Evolutionary conservation across 441 rosid species (phyloP), one percentile per base, ranked within the genome.

Genomic region (Capsella rubella): DNA sequence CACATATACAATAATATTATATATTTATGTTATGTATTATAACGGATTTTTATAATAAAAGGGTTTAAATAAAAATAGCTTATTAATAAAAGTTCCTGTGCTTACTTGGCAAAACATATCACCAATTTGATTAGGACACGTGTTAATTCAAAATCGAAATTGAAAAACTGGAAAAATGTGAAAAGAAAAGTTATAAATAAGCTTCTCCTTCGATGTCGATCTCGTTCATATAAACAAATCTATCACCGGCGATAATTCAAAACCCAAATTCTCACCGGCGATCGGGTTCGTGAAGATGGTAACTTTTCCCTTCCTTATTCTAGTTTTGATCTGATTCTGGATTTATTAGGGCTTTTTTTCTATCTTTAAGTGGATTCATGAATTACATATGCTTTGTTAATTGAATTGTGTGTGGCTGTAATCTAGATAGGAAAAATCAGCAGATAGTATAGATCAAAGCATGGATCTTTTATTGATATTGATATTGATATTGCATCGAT

Each of bases 201-300:
- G 18, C 63, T 31, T 52, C 56, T 4, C 21, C 2, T 21, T 21
- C 53, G 14, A 49, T 16, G 63, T 13, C 76, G 62, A 31, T 73
- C 56, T 72, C 62, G 45, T 16, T 39, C 28, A 49, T 49, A 21
- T 21, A 21, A 21, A 21, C 25, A 21, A 21, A 34, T 47, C 21
- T 37, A 7, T 53, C 47, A 42, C 3, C 29, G 49, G 47, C 64
- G 50, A 27, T 64, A 54, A 15, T 25, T 45, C 10, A 47, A 56
- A 47, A 56, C 57, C 58, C 65, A 64, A 56, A 56, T 55, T 27
- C 6, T 47, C 66, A 2, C 66, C 66, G 51, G 64, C 59, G 27
- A 35, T 47, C 51, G 42, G 52, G 15, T 39, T 51, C 3, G 43
- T 50, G 60, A 66, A 66, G 13, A 66, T 74, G 72, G 72, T 66